Percentiles rank a stretch among this genome's conserved stretches.
phyloP scores from a whole-genome alignment of 2,329 filamentous ascomycete genomes.

The Albophoma yamanashiensis region DNA sequence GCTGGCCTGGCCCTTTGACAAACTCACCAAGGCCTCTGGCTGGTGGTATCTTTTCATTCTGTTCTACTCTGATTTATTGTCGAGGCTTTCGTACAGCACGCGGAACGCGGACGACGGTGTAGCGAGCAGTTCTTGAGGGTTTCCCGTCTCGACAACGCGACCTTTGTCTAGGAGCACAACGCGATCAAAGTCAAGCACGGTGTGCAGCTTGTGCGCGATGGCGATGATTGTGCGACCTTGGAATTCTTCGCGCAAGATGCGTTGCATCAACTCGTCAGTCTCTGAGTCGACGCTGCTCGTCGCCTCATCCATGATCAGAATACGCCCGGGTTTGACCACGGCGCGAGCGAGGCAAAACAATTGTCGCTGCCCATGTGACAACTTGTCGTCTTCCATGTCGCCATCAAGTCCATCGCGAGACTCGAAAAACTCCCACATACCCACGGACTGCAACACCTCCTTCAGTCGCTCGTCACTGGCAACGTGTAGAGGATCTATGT shows the following conservation, averaged over 20 bases:
- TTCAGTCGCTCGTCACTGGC: constrained; percentile 29
- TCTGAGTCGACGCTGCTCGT: constrained; percentile 23
- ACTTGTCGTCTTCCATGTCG: constrained; percentile 15
- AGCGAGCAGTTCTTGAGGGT: constrained; percentile 4
- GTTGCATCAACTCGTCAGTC: constrained; percentile 21
- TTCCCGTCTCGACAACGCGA: constrained; percentile 37
- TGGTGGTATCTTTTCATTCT: not conserved
- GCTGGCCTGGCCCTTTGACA: not conserved
- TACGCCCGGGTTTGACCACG: constrained; percentile 19
- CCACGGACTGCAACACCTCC: constrained; percentile 30
- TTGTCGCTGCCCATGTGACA: constrained; percentile 34
- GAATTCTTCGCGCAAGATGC: constrained; percentile 20
- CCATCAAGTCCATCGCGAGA: constrained; percentile 25
- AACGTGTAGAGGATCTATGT: constrained; percentile 31
- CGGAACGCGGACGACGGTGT: constrained; percentile 5
- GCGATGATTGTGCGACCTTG: constrained; percentile 38
- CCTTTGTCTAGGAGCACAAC: constrained; percentile 61
- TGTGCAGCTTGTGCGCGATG: constrained; percentile 30
- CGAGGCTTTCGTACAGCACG: constrained; percentile 5
- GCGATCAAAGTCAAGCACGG: constrained; percentile 38
- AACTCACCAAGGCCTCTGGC: not conserved
- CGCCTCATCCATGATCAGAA: constrained; percentile 28
- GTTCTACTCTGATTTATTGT: not conserved
- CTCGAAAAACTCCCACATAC: constrained; percentile 29
- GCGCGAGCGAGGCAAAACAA: constrained; percentile 28